These are phyloP conservation scores for Saitozyma podzolica DNA, from an alignment of 768 basidiomycete genomes.

Conservation along the genomic window DNA sequence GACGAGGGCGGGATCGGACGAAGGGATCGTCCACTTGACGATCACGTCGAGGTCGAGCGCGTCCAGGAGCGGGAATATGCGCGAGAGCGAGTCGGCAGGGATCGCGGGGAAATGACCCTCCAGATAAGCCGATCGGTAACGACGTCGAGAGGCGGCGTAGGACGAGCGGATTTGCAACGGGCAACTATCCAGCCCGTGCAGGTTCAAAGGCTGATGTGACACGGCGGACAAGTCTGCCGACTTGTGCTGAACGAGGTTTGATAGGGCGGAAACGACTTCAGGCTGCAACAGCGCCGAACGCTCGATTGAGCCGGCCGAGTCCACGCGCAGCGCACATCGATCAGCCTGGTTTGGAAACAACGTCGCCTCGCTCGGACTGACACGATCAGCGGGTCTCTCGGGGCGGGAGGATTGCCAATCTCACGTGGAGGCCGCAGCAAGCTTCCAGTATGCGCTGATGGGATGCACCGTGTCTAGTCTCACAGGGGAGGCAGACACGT, in stretches of 20 bases:
- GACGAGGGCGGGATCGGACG: not conserved
- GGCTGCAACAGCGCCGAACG: constrained; percentile 2
- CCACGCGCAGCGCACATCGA: constrained; percentile 3
- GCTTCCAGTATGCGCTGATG: constrained; percentile 11
- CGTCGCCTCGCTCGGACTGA: not conserved
- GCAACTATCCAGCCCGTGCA: no score
- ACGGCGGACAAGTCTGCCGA: not conserved
- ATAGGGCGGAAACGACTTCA: constrained; percentile 3
- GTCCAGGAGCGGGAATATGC: constrained; percentile 78
- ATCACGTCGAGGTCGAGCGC: constrained; percentile 71
- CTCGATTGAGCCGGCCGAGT: not conserved
- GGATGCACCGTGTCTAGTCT: not conserved
- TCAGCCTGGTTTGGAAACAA: constrained; percentile 11
- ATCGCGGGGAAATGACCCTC: constrained; percentile 57
- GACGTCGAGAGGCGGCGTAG: constrained; percentile 42
- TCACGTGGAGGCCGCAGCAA: not conserved
- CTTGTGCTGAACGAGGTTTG: constrained; percentile 8
- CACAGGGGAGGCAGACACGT: no score
- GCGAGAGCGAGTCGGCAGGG: constrained; percentile 57
- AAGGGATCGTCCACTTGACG: constrained; percentile 72
- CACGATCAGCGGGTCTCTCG: no score
- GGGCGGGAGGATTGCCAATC: no score
- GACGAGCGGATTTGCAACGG: not conserved
- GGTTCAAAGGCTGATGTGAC: not conserved
- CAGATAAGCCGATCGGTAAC: constrained; percentile 52